Evolutionary conservation across 306 rosid genomes (phyloP).

Genomic region (Sicyos baderoa): DNA sequence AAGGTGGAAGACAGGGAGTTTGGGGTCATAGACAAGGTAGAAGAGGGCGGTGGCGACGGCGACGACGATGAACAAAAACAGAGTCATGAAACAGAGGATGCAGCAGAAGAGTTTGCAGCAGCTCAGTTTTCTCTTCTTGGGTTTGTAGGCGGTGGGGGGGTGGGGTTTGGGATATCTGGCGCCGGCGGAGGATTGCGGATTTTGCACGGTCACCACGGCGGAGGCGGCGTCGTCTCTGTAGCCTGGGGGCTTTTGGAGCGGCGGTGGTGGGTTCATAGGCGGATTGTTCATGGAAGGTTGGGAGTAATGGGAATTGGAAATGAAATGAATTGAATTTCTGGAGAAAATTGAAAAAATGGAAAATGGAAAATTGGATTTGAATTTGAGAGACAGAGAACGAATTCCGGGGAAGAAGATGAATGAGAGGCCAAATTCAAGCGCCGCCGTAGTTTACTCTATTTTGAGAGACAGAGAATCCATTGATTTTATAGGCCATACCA

Average conservation of each 20-base stretch:
- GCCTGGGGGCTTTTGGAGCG: conserved; percentile 70
- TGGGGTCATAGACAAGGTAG: conserved; percentile 49
- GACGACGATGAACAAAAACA: conserved; percentile 31
- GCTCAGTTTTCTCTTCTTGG: conserved; percentile 14
- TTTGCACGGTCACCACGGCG: neutral
- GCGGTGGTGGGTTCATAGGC: conserved; percentile 24
- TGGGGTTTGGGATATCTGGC: conserved; percentile 19
- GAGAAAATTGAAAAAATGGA: neutral
- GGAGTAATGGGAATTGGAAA: too few relatives aligned
- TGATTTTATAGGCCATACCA: too few relatives aligned
- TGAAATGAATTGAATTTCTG: neutral
- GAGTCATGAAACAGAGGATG: conserved; percentile 28
- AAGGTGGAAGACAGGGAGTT: conserved; percentile 46
- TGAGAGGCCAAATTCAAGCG: too few relatives aligned
- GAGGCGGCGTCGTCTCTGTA: conserved; percentile 28
- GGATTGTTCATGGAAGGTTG: conserved; percentile 27
- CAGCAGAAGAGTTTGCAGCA: conserved; percentile 45
- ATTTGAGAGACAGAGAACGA: too few relatives aligned
- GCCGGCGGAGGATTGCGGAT: conserved; percentile 8
- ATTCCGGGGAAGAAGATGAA: too few relatives aligned
- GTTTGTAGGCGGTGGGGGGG: conserved; percentile 34
- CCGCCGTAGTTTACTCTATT: too few relatives aligned
- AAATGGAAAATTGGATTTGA: too few relatives aligned
- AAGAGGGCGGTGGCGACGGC: conserved; percentile 36
- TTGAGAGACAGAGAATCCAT: too few relatives aligned